Evolutionary conservation across 805 yeast species (phyloP).

Genomic region (Torulaspora microellipsoides): DNA sequence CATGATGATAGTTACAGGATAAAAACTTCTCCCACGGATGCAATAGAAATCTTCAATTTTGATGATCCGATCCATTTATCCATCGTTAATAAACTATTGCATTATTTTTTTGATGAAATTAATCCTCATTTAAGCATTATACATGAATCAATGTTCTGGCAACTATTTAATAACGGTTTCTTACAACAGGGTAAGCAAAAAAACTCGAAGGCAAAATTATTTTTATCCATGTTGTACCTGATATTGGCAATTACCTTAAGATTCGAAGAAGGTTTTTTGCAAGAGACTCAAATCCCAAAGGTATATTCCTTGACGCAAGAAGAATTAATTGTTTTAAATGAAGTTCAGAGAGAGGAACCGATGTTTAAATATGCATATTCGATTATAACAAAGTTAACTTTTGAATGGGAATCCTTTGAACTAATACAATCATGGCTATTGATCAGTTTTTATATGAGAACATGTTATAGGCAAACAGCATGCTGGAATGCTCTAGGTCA

Average conservation of each 20-base stretch:
- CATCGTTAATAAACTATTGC: constrained; percentile 34
- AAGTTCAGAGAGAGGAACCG: constrained; percentile 35
- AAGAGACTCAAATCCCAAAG: constrained; percentile 1
- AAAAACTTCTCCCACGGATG: constrained; percentile 26
- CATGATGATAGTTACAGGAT: constrained; percentile 25
- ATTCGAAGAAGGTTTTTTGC: constrained; percentile 40
- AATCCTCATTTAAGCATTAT: constrained; percentile 51
- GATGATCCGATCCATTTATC: constrained; percentile 20
- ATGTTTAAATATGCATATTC: constrained; percentile 40
- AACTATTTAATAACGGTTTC: constrained; percentile 40
- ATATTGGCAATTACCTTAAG: constrained; percentile 49
- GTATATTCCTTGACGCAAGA: neutral
- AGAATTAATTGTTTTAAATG: constrained; percentile 6
- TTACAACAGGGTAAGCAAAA: constrained; percentile 25
- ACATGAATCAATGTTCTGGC: constrained; percentile 50
- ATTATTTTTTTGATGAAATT: constrained; percentile 41
- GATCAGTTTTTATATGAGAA: constrained; percentile 41
- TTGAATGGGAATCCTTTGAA: constrained; percentile 51
- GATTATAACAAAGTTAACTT: constrained; percentile 38
- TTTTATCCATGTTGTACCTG: constrained; percentile 47
- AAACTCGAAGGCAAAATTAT: constrained; percentile 40
- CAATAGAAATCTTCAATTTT: constrained; percentile 19
- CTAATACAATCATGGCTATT: constrained; percentile 49
- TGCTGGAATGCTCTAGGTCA: constrained; percentile 40
- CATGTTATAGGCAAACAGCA: constrained; percentile 43